phyloP scores from a whole-genome alignment of 2,329 filamentous ascomycete species.

The Fusarium beomiforme region DNA sequence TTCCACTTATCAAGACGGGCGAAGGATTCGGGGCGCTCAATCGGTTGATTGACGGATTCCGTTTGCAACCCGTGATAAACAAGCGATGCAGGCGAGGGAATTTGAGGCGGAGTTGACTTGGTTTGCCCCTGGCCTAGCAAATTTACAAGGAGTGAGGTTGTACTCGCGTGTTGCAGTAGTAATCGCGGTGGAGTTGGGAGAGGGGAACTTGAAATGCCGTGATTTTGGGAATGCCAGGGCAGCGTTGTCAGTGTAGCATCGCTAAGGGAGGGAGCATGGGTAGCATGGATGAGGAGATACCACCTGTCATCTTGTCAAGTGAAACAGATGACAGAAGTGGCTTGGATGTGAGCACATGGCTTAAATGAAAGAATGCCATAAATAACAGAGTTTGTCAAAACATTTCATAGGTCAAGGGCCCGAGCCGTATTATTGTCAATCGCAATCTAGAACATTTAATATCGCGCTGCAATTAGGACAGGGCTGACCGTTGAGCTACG shows the following conservation, averaged over 20 bases:
- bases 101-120: not conserved
- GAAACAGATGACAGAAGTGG: not conserved
- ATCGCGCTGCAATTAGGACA: not conserved
- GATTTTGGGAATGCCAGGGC: not conserved
- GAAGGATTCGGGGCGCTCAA: not conserved
- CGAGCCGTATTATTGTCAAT: not conserved
- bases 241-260: not conserved
- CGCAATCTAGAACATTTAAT: not conserved
- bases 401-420: not conserved
- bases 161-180: not conserved
- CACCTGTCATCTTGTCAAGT: not conserved
- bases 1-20: not conserved
- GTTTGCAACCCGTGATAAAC: not conserved
- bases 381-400: not conserved
- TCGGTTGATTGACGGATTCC: not conserved
- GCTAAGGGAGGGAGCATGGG: too few species aligned
- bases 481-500: conserved; percentile 4
- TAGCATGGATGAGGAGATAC: not conserved
- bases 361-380: not conserved
- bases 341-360: not conserved
- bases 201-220: not conserved
- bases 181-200: not conserved
- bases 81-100: not conserved
- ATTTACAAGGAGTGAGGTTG: not conserved
- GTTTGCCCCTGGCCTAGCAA: not conserved